phyloP scores from a whole-genome alignment of 306 rosid genomes.

The Prunus armeniaca region DNA sequence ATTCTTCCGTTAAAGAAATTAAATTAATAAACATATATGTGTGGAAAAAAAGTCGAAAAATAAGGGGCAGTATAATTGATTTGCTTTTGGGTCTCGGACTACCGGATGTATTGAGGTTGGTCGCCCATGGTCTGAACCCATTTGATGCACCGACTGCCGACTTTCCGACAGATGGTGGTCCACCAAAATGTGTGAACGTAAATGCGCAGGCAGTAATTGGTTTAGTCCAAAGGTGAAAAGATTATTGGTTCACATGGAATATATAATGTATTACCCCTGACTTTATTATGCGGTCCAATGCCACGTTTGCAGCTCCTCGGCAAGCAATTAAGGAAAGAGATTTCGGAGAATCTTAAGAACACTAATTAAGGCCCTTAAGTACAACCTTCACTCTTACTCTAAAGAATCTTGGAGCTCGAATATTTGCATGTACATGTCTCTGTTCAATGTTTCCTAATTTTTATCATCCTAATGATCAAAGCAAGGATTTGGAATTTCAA shows the following conservation, averaged over 20 bases:
- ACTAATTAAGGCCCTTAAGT: neutral
- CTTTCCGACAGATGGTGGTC: conserved; percentile 10
- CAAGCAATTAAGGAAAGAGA: neutral
- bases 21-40: too few species aligned
- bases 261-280: neutral
- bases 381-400: neutral
- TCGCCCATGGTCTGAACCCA: neutral
- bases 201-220: neutral
- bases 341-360: neutral
- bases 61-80: too few species aligned
- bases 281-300: neutral
- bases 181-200: conserved; percentile 12
- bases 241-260: neutral
- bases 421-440: neutral
- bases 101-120: too few species aligned
- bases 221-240: neutral
- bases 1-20: too few species aligned
- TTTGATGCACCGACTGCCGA: neutral
- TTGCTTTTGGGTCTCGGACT: too few species aligned
- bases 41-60: too few species aligned
- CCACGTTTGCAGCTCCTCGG: conserved; percentile 6
- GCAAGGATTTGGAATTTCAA: conserved; percentile 16
- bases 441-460: conserved; percentile 7
- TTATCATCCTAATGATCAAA: neutral
- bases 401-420: neutral